Percentiles rank a stretch among this genome's conserved stretches.
Conservation (phyloP, 2,329 filamentous ascomycete genomes). For the Penicillium sp. region DNA sequence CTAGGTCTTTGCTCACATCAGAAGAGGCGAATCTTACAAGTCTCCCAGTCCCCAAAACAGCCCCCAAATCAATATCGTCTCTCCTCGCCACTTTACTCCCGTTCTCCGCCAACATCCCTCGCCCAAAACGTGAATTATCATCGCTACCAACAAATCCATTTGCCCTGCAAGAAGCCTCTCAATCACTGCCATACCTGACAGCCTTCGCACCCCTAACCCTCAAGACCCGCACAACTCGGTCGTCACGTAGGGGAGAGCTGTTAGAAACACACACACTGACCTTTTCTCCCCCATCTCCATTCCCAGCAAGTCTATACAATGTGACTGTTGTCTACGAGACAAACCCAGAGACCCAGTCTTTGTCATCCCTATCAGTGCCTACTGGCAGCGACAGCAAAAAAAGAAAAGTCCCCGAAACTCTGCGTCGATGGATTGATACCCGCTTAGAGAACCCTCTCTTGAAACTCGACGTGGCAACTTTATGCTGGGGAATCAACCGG, state of each 20-base stretch:
- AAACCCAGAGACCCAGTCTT: slow-evolving; percentile 34
- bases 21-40: slow-evolving; percentile 26
- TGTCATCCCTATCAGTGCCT: slow-evolving; percentile 34
- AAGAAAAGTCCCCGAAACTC: slow-evolving; percentile 27
- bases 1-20: slow-evolving; percentile 33
- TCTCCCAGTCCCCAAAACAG: slow-evolving; percentile 20
- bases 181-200: slow-evolving; percentile 67
- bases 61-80: slow-evolving; percentile 33
- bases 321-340: slow-evolving; percentile 37
- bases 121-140: slow-evolving; percentile 25
- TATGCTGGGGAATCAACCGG: slow-evolving; percentile 43
- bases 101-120: slow-evolving; percentile 33
- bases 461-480: slow-evolving; percentile 39
- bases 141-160: slow-evolving; percentile 63
- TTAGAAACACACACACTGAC: slow-evolving; percentile 37
- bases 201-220: slow-evolving; percentile 68
- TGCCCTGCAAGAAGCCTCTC: slow-evolving; percentile 49
- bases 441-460: slow-evolving; percentile 37
- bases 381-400: slow-evolving; percentile 15
- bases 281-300: slow-evolving; percentile 38
- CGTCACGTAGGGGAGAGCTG: slow-evolving; percentile 20
- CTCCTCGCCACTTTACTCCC: slow-evolving; percentile 43
- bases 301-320: slow-evolving; percentile 34
- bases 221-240: slow-evolving; percentile 29
- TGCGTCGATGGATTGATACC: slow-evolving; percentile 37